Base-by-base conservation (phyloP, 1,284 basidiomycete genomes). In the Golubevia pallescens region DNA sequence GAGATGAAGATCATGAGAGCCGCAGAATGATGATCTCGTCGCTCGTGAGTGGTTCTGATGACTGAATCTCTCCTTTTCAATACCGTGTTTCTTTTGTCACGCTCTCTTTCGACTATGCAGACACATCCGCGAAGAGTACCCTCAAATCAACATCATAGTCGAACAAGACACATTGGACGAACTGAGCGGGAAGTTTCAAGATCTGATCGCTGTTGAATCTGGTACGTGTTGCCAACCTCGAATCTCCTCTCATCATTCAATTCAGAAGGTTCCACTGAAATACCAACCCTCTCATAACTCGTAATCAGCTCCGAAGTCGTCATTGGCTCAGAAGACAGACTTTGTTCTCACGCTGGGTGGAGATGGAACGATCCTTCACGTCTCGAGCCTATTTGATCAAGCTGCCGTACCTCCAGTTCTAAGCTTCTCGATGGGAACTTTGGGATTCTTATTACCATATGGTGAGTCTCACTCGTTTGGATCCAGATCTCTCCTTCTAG, bases 351-450 rank as follows among this genome's bases (percentile, higher is more conserved):
- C 95, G 0, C 87, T 98, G 1, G 95, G 95, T 59, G 95, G 95
- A 23, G 95, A 98, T 82, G 95, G 95, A 1, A 97, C 96, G 1
- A 95, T 98, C 59, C 89, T 98, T 2, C 95, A 97, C 81, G 94
- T 94, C 0, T 95, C 95, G 3, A 94, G 93, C 23, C 87, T 98
- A 4, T 98, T 98, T 86, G 93, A 92, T 75, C 88, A 90, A 6
- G 92, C 92, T 38, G 92, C 93, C 21, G 95, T 97, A 13, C 95
- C 95, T 1, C 95, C 96, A 0, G 95, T 98, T 0, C 87, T 98
- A 48, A 95, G 93, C 81, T 97, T 98, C 86, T 95, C 93, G 0
- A 94, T 97, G 93, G 96, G 95, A 5, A 95, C 93, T 0, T 88
- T 98, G 0, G 95, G 95, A 0, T 98, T 98, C 86, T 87, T 98